These are phyloP conservation scores for Serpula lacrymans DNA, from an alignment of 768 basidiomycete species.

Conservation along the genomic window DNA sequence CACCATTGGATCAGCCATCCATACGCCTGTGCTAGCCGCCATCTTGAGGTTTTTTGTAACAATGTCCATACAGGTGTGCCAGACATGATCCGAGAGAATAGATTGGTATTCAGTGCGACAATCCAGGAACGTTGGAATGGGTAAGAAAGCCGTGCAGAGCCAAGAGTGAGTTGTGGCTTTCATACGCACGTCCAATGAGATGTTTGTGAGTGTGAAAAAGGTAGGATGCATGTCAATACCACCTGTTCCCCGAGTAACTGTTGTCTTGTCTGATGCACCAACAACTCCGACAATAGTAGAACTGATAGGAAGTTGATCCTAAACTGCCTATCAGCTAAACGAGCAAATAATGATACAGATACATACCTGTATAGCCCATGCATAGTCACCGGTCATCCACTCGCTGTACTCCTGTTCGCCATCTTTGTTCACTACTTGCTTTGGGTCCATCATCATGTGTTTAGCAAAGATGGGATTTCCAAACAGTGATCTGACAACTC, in stretches of 20 bases:
- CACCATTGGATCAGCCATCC: slow-evolving; percentile 20
- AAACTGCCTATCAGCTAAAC: slow-evolving; percentile 10
- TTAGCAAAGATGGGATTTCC: slow-evolving; percentile 21
- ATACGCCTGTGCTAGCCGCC: slow-evolving; percentile 12
- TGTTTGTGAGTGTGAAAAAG: no score
- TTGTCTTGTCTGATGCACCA: slow-evolving; percentile 31
- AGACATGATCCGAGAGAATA: slow-evolving; percentile 21
- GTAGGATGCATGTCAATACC: no score
- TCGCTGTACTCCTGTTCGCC: not conserved
- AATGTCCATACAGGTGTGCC: slow-evolving; percentile 27
- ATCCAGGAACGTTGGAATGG: slow-evolving; percentile 21
- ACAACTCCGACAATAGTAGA: slow-evolving; percentile 28
- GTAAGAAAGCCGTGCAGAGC: slow-evolving; percentile 23
- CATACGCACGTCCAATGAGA: slow-evolving; percentile 13
- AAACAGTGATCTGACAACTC: slow-evolving; percentile 24
- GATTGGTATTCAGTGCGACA: slow-evolving; percentile 14
- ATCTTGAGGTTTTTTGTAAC: slow-evolving; percentile 13
- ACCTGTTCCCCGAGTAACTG: no score
- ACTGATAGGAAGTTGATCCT: slow-evolving; percentile 19
- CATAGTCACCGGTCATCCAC: not conserved
- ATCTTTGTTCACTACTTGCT: slow-evolving; percentile 10
- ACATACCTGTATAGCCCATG: not conserved
- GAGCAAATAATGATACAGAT: not conserved
- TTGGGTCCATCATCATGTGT: slow-evolving; percentile 14
- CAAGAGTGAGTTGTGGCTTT: slow-evolving; percentile 26